Conservation (phyloP, 805 yeast genomes). For the Kodamaea jinghongensis region DNA sequence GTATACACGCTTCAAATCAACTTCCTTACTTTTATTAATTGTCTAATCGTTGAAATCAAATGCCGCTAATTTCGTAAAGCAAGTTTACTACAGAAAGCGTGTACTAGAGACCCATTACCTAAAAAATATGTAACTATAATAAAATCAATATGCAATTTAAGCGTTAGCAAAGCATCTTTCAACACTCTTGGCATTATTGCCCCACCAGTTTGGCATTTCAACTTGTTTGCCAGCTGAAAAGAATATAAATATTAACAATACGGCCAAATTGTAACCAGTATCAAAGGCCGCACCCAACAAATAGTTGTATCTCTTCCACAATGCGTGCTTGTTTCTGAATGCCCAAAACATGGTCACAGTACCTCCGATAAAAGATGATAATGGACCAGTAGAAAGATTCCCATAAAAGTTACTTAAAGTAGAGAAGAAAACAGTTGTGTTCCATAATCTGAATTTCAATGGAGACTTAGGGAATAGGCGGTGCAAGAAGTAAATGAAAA, state of each 20-base stretch:
- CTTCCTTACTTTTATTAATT: not conserved
- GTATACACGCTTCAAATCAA: not conserved
- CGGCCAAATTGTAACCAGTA: slow-evolving; percentile 23
- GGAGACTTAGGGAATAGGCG: slow-evolving; percentile 16
- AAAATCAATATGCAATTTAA: no score
- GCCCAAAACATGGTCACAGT: slow-evolving; percentile 21
- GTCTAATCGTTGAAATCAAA: no score
- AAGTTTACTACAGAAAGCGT: no score
- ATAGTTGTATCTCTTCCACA: slow-evolving; percentile 25
- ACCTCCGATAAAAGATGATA: slow-evolving; percentile 23
- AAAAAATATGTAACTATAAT: no score
- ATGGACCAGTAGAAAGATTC: slow-evolving; percentile 22
- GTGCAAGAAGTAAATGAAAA: slow-evolving; percentile 16
- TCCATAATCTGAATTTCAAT: slow-evolving; percentile 20
- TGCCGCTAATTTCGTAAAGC: no score
- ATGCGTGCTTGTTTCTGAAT: slow-evolving; percentile 16
- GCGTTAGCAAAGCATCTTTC: slow-evolving; percentile 23
- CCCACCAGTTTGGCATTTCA: slow-evolving; percentile 24
- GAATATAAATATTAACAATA: slow-evolving; percentile 18
- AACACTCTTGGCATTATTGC: slow-evolving; percentile 20
- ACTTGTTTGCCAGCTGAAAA: slow-evolving; percentile 14
- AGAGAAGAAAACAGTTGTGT: slow-evolving; percentile 25
- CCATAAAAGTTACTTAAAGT: slow-evolving; percentile 24
- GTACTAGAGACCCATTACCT: no score
- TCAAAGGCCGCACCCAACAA: slow-evolving; percentile 26